Evolutionary conservation across 345 rosid genomes (phyloP), one percentile per base, ranked within the genome.

Genomic region (Excoecaria agallocha): DNA sequence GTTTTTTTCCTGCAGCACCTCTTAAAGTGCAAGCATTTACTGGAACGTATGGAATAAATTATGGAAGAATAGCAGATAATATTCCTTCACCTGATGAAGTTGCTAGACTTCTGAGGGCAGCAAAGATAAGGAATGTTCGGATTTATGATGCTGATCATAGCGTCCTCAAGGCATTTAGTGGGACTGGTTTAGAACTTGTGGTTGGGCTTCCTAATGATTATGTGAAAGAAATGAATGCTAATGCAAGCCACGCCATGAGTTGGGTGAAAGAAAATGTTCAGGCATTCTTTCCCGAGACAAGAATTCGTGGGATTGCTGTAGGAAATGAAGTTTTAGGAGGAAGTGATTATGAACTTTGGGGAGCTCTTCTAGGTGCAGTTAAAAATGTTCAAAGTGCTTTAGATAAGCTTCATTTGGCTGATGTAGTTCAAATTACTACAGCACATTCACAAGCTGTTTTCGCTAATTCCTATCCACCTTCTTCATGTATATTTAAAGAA

Each of bases 391-490:
- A 93, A 81, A 83, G 78, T 71, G 98, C 98, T 35, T 8, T 90
- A 38, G 69, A 85, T 70, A 84, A 85, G 75, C 86, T 95, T 75
- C 51, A 82, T 60, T 82, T 95, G 46, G 85, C 86, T 60, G 80
- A 85, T n/a, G 78, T 74, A 0, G 88, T 95, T 81, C 99, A 93
- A 84, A 84, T 95, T 79, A 85, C 93, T 0, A 93, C 99, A 2
- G 84, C 99, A 56, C 98, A 96, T 81, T 96, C 99, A 12, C 94
- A 88, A 70, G 97, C 97, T 35, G 99, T 96, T 77, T 96, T 96
- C 74, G 73, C 74, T 55, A 69, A 91, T 49, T 96, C 99, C 9
- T 96, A 82, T 54, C 99, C 99, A 13, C 99, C 99, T 1, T 96
- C 99, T 0, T 90, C 98, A 0, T 96, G 99, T 80, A 74, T 86